Base-by-base conservation (phyloP, 768 basidiomycete genomes). In the Leccinum ochraceum region DNA sequence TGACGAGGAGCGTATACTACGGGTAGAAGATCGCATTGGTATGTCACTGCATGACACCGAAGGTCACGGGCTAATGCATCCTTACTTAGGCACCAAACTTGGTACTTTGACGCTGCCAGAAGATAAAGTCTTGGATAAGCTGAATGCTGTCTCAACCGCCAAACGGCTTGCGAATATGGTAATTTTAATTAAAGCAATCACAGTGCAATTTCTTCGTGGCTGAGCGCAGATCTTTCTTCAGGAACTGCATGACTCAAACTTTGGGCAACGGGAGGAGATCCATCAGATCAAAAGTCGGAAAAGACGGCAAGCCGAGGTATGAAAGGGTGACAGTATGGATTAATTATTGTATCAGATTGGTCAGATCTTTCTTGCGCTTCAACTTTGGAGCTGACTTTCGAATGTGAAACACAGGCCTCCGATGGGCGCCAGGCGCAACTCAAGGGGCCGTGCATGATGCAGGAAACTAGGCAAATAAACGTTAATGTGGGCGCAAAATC, bases 111-210 rank as follows among this genome's bases (percentile, higher is more conserved):
- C 72, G 4, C 71, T 98, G 49, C 85, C 89, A 0, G 97, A 99
- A 73, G 84, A 79, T 10, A 83, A 83, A 62, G 94, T 98, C 4
- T 77, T 98, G 58, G 90, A 93, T 63, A 84, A 87, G 62, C 77
- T 99, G 58, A 97, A 96, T 74, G 75, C 78, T 5, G 95, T 99
- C n/a, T 92, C 91, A 9, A 92, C 90, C 0, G 96, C 95, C 2
- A 95, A 97, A 73, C 85, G 97, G 30, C 75, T 96, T 51, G 96
- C 97, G 1, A 92, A 88, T 58, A 96, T 98, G 94, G 95, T 94
- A 68, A 69, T n/a, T 11, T 13, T 94, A 68, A 69, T n/a, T 11
- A 2, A 34, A 7, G 20, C 22, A 9, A 30, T 9, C 42, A 16
- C 53, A 28, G 34, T 55, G 14, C 14, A 2, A 3, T 52, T 52